Conservation (phyloP, 2,329 filamentous ascomycete species). For the Beauveria caledonica region DNA sequence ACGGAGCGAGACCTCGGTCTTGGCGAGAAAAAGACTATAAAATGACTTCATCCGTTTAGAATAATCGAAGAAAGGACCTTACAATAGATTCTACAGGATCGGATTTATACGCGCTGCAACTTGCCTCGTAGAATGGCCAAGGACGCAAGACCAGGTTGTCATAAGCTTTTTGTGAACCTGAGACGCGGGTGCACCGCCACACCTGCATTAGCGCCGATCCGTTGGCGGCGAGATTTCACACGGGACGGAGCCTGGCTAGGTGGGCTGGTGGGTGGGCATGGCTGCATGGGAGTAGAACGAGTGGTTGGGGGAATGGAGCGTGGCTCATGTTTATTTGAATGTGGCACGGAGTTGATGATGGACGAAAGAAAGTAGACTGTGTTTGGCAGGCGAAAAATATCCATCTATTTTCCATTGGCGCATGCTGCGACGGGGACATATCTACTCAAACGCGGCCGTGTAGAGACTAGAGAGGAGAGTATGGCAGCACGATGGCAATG, state of each 20-base stretch:
- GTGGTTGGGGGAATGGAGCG: neutral
- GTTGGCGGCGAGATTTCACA: conserved; percentile 15
- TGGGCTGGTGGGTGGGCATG: too few species aligned
- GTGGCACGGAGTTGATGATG: neutral
- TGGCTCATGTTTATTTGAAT: neutral
- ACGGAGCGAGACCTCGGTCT: too few species aligned
- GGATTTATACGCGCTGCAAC: neutral
- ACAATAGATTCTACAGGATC: neutral
- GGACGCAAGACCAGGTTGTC: neutral
- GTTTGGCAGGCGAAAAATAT: neutral
- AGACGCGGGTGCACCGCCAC: conserved; percentile 27
- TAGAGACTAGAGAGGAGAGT: neutral
- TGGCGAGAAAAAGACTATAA: too few species aligned
- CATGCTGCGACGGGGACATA: too few species aligned
- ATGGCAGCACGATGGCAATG: too few species aligned
- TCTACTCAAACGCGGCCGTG: too few species aligned
- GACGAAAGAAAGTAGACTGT: neutral
- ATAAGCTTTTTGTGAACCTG: neutral
- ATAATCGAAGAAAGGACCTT: neutral
- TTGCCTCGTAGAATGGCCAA: neutral
- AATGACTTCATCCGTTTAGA: too few species aligned
- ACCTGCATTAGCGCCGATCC: conserved; percentile 31
- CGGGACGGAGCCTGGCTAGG: neutral
- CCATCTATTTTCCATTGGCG: neutral
- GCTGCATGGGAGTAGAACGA: neutral